Conservation (phyloP, 345 rosid species). For the Eutrema heterophyllum region DNA sequence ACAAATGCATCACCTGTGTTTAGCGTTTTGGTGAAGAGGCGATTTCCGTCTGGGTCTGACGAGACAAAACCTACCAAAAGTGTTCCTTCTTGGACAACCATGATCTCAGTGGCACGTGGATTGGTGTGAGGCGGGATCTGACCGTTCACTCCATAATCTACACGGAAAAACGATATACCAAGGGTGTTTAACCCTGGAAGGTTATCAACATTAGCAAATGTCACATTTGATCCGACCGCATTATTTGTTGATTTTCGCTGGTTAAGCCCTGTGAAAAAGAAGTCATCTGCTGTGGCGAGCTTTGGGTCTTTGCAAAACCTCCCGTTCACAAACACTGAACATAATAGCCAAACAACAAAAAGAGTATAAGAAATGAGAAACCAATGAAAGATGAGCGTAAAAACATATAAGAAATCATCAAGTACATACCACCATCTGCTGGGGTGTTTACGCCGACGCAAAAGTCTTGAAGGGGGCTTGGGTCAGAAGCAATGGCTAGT, state of each 20-base stretch:
- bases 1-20: background rate
- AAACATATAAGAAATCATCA: background rate
- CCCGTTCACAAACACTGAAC: conserved; percentile 19
- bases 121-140: conserved; percentile 22
- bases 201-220: background rate
- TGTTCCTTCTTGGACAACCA: background rate
- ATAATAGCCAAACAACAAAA: background rate
- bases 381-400: background rate
- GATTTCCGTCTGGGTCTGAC: background rate
- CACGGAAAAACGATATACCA: conserved; percentile 6
- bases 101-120: conserved; percentile 28
- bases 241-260: background rate
- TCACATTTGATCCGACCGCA: background rate
- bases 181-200: conserved; percentile 15
- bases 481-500: background rate
- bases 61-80: conserved; percentile 10
- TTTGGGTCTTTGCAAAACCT: conserved; percentile 21
- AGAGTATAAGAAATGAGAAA: background rate
- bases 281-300: background rate
- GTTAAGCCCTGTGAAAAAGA: background rate
- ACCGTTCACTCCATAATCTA: background rate
- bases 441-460: background rate
- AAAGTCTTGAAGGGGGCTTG: background rate
- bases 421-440: background rate
- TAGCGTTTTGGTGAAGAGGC: background rate